phyloP scores from a whole-genome alignment of 73 alveolate genomes.

The Blepharisma japonicum region DNA sequence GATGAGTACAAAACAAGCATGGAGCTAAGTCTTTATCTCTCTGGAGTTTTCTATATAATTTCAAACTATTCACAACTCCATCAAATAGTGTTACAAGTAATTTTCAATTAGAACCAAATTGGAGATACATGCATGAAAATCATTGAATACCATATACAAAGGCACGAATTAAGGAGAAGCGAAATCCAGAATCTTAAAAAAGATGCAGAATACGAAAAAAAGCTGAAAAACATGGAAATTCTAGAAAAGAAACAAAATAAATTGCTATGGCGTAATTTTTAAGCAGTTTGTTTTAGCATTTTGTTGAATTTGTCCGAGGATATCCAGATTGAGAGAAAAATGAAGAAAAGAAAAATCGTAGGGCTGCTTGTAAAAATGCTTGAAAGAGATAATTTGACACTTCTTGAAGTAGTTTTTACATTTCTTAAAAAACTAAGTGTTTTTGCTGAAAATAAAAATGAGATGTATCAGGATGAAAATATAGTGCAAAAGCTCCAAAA shows the following conservation, averaged over 20 bases:
- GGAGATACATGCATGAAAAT: constrained; percentile 94
- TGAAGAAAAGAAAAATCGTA: constrained; percentile 87
- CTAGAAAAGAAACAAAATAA: constrained; percentile 94
- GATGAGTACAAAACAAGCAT: constrained; percentile 89
- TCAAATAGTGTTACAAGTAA: constrained; percentile 48
- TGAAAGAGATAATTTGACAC: constrained; percentile 88
- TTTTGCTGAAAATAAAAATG: constrained; percentile 86
- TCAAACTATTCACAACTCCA: constrained; percentile 91
- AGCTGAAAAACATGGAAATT: constrained; percentile 47
- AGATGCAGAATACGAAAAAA: constrained; percentile 62
- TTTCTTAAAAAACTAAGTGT: constrained; percentile 77
- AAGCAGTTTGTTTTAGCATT: constrained; percentile 76
- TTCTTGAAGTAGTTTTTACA: constrained; percentile 81
- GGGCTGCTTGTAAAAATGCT: constrained; percentile 74
- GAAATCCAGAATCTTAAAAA: constrained; percentile 50
- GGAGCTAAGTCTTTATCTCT: constrained; percentile 86
- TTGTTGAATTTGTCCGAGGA: constrained; percentile 97
- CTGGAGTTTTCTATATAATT: constrained; percentile 86
- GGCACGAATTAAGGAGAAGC: constrained; percentile 80
- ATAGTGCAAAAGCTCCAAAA: background rate
- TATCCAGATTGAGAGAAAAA: constrained; percentile 89
- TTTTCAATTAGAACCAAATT: constrained; percentile 59
- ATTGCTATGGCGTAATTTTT: constrained; percentile 58
- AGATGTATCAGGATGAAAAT: constrained; percentile 55
- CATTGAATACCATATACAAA: constrained; percentile 85